phyloP scores from a whole-genome alignment of 2,329 filamentous ascomycete genomes.

The Alternaria sp. region DNA sequence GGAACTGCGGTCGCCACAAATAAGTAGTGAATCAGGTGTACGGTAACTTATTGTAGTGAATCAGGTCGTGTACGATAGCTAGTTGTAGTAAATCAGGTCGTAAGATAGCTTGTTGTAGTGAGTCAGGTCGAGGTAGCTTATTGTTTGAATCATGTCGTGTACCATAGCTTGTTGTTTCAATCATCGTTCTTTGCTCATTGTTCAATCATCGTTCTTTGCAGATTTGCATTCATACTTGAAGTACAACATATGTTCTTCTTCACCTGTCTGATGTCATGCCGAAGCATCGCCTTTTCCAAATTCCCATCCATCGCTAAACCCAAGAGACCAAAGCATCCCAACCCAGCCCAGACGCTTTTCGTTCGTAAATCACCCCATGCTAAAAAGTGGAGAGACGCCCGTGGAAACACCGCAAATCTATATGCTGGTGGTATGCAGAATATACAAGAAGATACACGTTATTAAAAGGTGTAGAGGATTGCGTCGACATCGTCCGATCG shows the following conservation, averaged over 20 bases:
- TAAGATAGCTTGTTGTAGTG: too few species aligned
- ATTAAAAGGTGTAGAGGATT: constrained; percentile 41
- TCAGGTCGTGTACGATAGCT: too few species aligned
- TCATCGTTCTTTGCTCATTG: background rate
- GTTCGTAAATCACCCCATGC: constrained; percentile 19
- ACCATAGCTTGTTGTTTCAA: background rate
- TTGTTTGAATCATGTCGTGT: too few species aligned
- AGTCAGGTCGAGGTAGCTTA: too few species aligned
- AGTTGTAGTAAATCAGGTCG: too few species aligned
- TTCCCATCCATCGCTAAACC: constrained; percentile 1
- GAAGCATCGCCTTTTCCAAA: background rate
- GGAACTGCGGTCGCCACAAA: constrained; percentile 8
- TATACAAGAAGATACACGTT: constrained; percentile 47
- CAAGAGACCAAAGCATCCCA: constrained; percentile 17
- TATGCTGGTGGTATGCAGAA: constrained; percentile 38
- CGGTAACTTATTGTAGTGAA: too few species aligned
- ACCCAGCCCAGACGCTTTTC: constrained; percentile 26
- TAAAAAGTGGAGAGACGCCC: constrained; percentile 20
- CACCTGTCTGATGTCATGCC: too few species aligned
- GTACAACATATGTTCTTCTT: background rate
- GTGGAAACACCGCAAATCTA: constrained; percentile 20
- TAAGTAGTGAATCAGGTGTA: background rate
- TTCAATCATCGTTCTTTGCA: background rate
- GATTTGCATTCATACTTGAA: background rate
- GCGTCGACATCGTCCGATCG: constrained; percentile 18